Evolutionary conservation across 2,329 filamentous ascomycete genomes (phyloP), one percentile per base, ranked within the genome.

Genomic region (Beauveria asiatica): DNA sequence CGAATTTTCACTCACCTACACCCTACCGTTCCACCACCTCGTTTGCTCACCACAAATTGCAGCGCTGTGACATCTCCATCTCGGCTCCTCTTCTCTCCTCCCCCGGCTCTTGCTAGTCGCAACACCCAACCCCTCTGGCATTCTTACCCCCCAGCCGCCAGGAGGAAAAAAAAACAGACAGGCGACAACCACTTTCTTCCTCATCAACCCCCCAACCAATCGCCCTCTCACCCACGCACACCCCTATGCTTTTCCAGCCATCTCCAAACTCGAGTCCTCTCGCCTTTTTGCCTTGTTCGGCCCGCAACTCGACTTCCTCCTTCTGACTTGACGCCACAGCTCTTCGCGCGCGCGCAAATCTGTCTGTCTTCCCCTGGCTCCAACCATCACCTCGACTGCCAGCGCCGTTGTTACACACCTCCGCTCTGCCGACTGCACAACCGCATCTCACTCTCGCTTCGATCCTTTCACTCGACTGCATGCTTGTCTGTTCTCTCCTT

Each of bases 161-260:
- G 33, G 33, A 46, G 42, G n/a, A 53, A 50, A 54, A 57, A 62
- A 56, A 57, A 53, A 60, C 55, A 56, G 21, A 45, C n/a, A 61
- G 37, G 51, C 52, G 13, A 51, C 52, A 39, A 45, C 45, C 27
- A 61, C 39, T 55, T 30, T 61, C 39, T 21, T 46, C 42, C 10
- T 51, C 49, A 46, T 41, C 55, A 37, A 37, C 45, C 17, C 45
- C 46, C 33, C 25, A 41, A 59, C 48, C 37, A 59, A 37, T 59
- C 27, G 49, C 49, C 19, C 19, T 23, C 57, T 45, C 45, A 51
- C 42, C 5, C 45, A 39, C 45, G 39, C 52, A 44, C 45, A 21
- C 59, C 33, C 46, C 39, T 45, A 25, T 27, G 3, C 17, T 23
- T 30, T 51, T 39, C 76, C 75, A 78, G 75, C 77, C 76, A 76